Base-by-base conservation (phyloP, 371 early-diverging fungal genomes). In the Basidiobolus meristosporus region DNA sequence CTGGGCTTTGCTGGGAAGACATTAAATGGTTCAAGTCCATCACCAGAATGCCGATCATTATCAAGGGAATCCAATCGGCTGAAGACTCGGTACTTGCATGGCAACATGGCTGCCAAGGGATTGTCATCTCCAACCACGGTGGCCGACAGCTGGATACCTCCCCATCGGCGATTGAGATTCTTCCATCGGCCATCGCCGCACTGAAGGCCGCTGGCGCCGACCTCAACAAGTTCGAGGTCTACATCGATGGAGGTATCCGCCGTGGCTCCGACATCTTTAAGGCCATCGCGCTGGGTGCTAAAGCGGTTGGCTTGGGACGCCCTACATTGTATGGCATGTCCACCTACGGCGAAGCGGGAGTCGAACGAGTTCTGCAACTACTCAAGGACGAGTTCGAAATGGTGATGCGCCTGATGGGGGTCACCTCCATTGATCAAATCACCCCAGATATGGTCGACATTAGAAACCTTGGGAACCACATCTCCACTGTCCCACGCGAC, bases 71-170 rank as follows among this genome's bases (percentile, higher is more conserved):
- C n/a, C 70, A 88, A 48, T 73, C 74, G 5, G 76, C 71, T 20
- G 90, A 85, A 40, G 97, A 96, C 59, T 90, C 95, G 14, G 67
- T 74, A 5, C 44, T 82, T 22, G 95, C 97, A 1, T 83, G 80
- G 9, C 45, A 73, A 36, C 39, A 62, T 36, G 90, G 88, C 0
- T 69, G 76, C 37, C 68, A 73, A 26, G 97, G 82, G 26, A 72
- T 93, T 38, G 73, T 91, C 9, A 59, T 96, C 7, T 83, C 84
- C 37, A 96, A 96, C 54, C 97, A 96, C 49, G 97, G 95, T 45
- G 97, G 97, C 21, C 68, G 97, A 9, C 95, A 96, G 54, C 61
- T 96, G 32, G 95, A 93, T 53, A n/a, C 39, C 12, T 15, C 22
- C 3, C 26, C 44, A n/a, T 68, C 68, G 6, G 50, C 59, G 5